Evolutionary conservation across 1,284 basidiomycete species (phyloP).

Genomic region (Naganishia liquefaciens): DNA sequence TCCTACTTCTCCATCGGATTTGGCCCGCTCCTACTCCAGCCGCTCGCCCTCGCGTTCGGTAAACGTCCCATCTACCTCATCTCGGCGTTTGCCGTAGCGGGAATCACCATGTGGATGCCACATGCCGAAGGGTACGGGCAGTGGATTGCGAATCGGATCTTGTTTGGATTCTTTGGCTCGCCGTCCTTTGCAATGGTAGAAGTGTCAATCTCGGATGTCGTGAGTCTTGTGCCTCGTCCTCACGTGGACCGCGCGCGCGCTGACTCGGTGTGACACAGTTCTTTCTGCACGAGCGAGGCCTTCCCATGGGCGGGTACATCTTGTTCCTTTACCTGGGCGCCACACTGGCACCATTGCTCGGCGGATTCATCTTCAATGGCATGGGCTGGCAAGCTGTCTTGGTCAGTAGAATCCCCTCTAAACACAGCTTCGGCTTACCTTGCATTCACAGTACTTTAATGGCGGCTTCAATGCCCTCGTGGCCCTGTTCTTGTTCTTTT

Average conservation of each 20-base stretch:
- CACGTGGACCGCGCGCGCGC: background rate
- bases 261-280: conserved; percentile 30
- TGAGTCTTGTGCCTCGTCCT: conserved; percentile 29
- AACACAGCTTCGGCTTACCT: background rate
- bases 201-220: conserved; percentile 38
- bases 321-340: conserved; percentile 37
- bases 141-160: conserved; percentile 35
- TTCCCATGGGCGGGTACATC: conserved; percentile 38
- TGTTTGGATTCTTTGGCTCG: conserved; percentile 35
- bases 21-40: conserved; percentile 36
- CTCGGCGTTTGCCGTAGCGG: conserved; percentile 21
- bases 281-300: conserved; percentile 41
- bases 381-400: conserved; percentile 38
- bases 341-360: conserved; percentile 36
- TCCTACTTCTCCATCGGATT: conserved; percentile 39
- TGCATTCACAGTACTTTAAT: conserved; percentile 33
- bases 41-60: conserved; percentile 37
- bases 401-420: conserved; percentile 26
- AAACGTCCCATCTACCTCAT: conserved; percentile 41
- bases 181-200: conserved; percentile 40
- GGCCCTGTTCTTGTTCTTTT: conserved; percentile 39
- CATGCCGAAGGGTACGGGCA: conserved; percentile 34
- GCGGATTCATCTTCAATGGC: conserved; percentile 40
- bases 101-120: conserved; percentile 36
- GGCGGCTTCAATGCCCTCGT: conserved; percentile 34